phyloP scores from a whole-genome alignment of 805 yeast species.

The Spencermartinsiella europaea region DNA sequence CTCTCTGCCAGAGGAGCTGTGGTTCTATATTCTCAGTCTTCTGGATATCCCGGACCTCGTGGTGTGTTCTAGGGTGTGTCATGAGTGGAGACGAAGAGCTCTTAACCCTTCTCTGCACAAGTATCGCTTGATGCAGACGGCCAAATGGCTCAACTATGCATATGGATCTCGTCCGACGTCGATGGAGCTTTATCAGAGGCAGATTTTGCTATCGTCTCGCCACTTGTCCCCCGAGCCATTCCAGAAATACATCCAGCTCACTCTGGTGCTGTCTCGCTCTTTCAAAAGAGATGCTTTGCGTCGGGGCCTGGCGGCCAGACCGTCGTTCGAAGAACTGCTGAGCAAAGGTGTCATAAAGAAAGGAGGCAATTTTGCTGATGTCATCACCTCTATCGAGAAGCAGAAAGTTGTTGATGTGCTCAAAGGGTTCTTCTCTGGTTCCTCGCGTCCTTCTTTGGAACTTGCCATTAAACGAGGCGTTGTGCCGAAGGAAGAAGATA shows the following conservation, averaged over 20 bases:
- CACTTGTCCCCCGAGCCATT: conserved; percentile 21
- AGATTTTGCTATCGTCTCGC: conserved; percentile 19
- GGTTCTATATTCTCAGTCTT: conserved; percentile 18
- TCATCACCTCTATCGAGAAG: conserved; percentile 19
- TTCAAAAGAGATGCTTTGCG: conserved; percentile 21
- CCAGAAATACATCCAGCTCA: conserved; percentile 15
- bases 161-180: conserved; percentile 21
- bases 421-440: conserved; percentile 15
- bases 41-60: conserved; percentile 28
- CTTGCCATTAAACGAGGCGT: conserved; percentile 17
- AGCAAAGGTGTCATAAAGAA: conserved; percentile 23
- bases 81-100: conserved; percentile 19
- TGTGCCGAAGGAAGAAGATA: conserved; percentile 3
- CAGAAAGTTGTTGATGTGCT: conserved; percentile 23
- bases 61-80: conserved; percentile 19
- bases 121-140: conserved; percentile 18
- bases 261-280: conserved; percentile 16
- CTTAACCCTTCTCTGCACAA: conserved; percentile 21
- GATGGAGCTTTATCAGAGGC: conserved; percentile 22
- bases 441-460: conserved; percentile 18
- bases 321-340: conserved; percentile 23
- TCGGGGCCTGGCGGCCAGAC: conserved; percentile 23
- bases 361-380: conserved; percentile 19
- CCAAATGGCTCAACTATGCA: conserved; percentile 18
- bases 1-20: conserved; percentile 26